Base-by-base conservation (phyloP, 345 rosid species). In the Ceriops decandra region DNA sequence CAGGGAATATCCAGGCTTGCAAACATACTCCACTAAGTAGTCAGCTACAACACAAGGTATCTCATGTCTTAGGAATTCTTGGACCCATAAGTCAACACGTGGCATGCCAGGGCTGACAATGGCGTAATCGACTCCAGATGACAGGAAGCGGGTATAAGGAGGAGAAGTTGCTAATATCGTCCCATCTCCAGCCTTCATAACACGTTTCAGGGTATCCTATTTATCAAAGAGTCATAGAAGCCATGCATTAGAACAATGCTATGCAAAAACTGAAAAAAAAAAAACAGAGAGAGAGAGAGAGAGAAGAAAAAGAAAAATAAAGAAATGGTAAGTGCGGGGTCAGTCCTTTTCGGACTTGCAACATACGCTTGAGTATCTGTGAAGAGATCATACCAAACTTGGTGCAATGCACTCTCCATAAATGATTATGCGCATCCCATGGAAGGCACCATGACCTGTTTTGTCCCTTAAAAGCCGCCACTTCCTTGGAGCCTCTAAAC, bases 161-260 rank as follows among this genome's bases (percentile, higher is more conserved):
- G 99, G 97, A 68, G 96, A 91, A 19, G 98, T 92, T 68, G 99
- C 98, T 74, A 95, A 70, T 71, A 95, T 82, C 1, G 84, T 81
- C 74, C 99, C 99, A 68, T 84, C 97, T 60, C 97, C 99, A 21
- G 99, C 92, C 82, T 95, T 92, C 82, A 92, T 88, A 2, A 73
- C 96, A 16, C 98, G 90, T 84, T 95, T 95, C 77, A 95, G 68
- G 5, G 98, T 95, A 68, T 95, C 99, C 99, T 95, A 89, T 54
- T 74, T 62, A 54, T 68, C 3, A 36, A 74, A 21, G 16, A 63
- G 62, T 0, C 32, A 60, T 19, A n/a, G 16, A 68, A 22, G 28
- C 13, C 16, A 60, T 31, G 21, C 46, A 52, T 65, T 19, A 57
- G 60, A 60, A 54, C n/a, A 36, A 46, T 32, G 62, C 58, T 16